Conservation (phyloP, 805 yeast species). For the Sungouiella thailandica region DNA sequence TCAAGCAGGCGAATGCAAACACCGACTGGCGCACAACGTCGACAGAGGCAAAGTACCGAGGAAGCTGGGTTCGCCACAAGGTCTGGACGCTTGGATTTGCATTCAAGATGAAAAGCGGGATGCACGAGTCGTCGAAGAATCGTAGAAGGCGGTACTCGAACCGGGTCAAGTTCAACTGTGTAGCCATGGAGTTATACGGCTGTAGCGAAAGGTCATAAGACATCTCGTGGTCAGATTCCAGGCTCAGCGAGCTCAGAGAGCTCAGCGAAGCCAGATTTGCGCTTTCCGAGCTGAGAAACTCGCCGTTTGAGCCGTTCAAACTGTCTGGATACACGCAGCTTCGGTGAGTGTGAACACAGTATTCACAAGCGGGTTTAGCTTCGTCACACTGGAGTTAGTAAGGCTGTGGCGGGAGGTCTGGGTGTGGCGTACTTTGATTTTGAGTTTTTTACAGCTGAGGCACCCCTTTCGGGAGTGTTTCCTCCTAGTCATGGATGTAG, state of each 20-base stretch:
- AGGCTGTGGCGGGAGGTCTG: no score
- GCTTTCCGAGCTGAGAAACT: no score
- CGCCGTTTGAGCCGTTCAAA: no score
- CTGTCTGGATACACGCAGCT: conserved; percentile 24
- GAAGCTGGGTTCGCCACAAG: conserved; percentile 25
- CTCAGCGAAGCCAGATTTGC: no score
- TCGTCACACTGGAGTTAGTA: conserved; percentile 29
- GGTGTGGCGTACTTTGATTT: conserved; percentile 25
- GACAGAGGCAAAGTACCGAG: conserved; percentile 20
- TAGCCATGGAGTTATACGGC: conserved; percentile 13
- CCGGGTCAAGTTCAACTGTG: conserved; percentile 16
- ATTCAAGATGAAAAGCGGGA: conserved; percentile 22
- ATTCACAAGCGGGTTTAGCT: conserved; percentile 28
- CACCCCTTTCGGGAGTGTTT: conserved; percentile 23
- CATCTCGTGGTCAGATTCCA: no score
- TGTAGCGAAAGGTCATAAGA: conserved; percentile 3
- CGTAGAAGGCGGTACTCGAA: conserved; percentile 23
- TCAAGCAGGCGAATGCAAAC: conserved; percentile 21
- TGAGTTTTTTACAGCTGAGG: conserved; percentile 25
- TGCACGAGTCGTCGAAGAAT: conserved; percentile 26
- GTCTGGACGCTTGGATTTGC: conserved; percentile 16
- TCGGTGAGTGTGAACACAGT: conserved; percentile 25
- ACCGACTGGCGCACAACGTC: conserved; percentile 23
- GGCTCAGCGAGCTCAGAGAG: no score
- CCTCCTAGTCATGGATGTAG: conserved; percentile 1